Evolutionary conservation across 805 yeast genomes (phyloP), one percentile per base, ranked within the genome.

Genomic region (Metschnikowia proteae): DNA sequence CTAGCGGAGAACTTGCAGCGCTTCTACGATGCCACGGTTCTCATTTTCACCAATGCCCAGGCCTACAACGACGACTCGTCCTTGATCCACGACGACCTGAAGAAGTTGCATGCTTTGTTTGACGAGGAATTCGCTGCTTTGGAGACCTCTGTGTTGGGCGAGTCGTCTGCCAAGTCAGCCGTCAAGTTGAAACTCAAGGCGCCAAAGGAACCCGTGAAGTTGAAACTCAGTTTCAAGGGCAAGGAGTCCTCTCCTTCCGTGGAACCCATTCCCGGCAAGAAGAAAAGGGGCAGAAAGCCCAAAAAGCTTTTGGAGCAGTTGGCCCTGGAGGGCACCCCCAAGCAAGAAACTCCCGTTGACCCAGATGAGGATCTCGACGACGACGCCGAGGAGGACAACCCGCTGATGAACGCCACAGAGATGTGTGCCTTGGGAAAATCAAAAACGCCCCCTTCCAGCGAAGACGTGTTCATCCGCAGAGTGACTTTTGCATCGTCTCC

Each of bases 31-130:
- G 85, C 83, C 45, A 72, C 85, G 5, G 68, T 72, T 28, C 68
- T 84, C 45, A 83, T 92, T 10, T 90, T 91, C 68, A 61, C 73
- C 39, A 94, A 94, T 66, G 96, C 97, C 1, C 81, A 82, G 60
- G 64, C 76, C 1, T 92, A 83, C 66, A 92, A 91, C 64, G 86
- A 82, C 51, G 86, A 86, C 45, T 81, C 79, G 1, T 81, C 94
- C 46, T 74, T 81, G 46, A 83, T 91, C 36, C 81, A 82, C 60
- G 79, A 79, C 51, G 95, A 89, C 66, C 84, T 97, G 0, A 67
- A 64, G 34, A 76, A 78, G 38, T 73, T 94, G 45, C 74, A 79
- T 51, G 74, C 73, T 29, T 74, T 74, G 51, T 82, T 85, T 54
- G 68, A 72, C 34, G 69, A 72, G 51, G 67, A 75, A 57, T 69